Percentiles rank a stretch among this genome's conserved stretches.
These are phyloP conservation scores for Babesia ovata DNA, from an alignment of 169 alveolate species.

Conservation along the genomic window DNA sequence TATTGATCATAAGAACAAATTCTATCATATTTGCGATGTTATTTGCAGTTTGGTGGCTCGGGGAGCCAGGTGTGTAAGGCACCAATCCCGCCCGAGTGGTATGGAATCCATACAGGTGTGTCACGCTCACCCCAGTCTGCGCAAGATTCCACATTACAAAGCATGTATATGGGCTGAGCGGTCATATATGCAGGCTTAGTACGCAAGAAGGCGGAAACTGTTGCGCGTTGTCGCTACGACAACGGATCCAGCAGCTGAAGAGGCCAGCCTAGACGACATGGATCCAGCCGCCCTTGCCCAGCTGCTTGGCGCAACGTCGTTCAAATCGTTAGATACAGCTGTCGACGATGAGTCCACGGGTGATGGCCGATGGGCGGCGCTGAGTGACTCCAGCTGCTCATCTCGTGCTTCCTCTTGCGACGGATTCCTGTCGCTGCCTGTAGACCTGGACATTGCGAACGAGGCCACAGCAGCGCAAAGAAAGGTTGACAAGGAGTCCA, in stretches of 20 bases:
- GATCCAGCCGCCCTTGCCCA: slow-evolving; percentile 8
- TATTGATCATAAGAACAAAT: slow-evolving; percentile 95
- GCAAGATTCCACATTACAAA: too few species aligned
- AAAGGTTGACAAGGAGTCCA: not conserved
- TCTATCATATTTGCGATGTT: slow-evolving; percentile 86
- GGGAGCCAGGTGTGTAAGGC: slow-evolving; percentile 8
- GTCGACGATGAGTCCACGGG: not conserved
- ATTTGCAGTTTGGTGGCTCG: not conserved
- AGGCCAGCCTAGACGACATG: not conserved
- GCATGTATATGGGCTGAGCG: too few species aligned
- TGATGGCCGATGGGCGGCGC: not conserved
- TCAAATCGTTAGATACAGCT: too few species aligned
- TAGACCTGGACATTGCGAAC: not conserved
- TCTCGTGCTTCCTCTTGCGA: slow-evolving; percentile 10
- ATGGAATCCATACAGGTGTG: slow-evolving; percentile 16
- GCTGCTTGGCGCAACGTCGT: not conserved
- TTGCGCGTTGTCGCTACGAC: not conserved
- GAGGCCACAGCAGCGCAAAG: not conserved
- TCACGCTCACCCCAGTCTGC: too few species aligned
- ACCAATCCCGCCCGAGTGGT: not conserved
- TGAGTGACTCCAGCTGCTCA: not conserved
- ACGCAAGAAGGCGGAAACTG: too few species aligned
- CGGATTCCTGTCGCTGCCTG: not conserved
- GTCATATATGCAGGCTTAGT: too few species aligned
- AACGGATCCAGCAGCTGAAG: not conserved